Base-by-base conservation (phyloP, 2,329 filamentous ascomycete genomes). In the Zalaria sp. region DNA sequence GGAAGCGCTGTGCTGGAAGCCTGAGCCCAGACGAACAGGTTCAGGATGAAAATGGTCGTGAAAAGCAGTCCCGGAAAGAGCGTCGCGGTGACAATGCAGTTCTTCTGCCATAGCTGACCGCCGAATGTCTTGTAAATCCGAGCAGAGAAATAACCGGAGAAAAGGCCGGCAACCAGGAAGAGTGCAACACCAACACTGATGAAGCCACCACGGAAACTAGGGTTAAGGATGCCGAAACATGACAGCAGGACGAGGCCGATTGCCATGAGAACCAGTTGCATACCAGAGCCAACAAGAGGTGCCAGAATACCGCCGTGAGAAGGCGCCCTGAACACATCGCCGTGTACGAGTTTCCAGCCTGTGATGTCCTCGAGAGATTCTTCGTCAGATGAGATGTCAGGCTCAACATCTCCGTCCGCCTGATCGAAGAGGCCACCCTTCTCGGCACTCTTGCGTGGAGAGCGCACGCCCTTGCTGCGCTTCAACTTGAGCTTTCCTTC, bases 11-110 rank as follows among this genome's bases (percentile, higher is more conserved):
- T 93, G 58, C 82, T 88, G 7, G 83, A 91, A 0, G 85, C 83
- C 61, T 93, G 84, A 1, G 84, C 80, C 86, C 86, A 93, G 44
- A 91, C 83, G 56, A 93, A 93, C 6, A 93, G 69, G 58, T 93
- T 93, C 45, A 93, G 71, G 39, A 89, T 71, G 61, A 93, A 86
- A 31, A 88, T 65, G 27, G 83, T 69, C 5, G 71, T 67, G 55
- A 93, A 93, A 1, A 83, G 64, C 4, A 91, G 69, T 1, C 85
- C 85, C 0, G 86, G 86, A 56, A 93, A 83, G 3, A 93, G 69
- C 6, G 80, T 66, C 0, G 83, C 83, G 3, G 86, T 93, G 28
- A 67, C 55, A 27, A 89, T 55, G 2, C 81, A 81, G 54, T 93
- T 93, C 57, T 79, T 78, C 36, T 74, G 71, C 73, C 82, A 87